Base-by-base conservation (phyloP, 148 eudicot species). In the Diospyros kaki region DNA sequence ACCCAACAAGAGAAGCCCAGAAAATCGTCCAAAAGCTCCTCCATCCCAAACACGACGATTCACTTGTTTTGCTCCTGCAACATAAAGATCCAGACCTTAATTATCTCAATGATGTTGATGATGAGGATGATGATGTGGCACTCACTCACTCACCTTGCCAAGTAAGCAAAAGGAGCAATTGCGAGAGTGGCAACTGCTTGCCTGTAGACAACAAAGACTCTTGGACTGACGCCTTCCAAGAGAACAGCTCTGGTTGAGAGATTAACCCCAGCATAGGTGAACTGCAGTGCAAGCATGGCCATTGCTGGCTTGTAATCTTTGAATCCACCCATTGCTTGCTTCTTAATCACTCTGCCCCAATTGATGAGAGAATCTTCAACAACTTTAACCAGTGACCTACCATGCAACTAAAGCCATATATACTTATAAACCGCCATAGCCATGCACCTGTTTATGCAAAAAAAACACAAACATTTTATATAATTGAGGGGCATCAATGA, bases 121-220 rank as follows among this genome's bases (percentile, higher is more conserved):
- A 48, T 48, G 64, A 4, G 3, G 7, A 5, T 17, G 64, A 8
- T 60, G 64, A 18, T 60, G 64, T 58, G 13, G 28, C 40, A 60
- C 64, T 9, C 7, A 42, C 89, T 87, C 40, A 60, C 64, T 9
- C 7, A 42, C 89, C 89, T 79, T 6, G 85, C 18, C 77, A 87
- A 43, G 56, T 42, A 81, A 66, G 92, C 93, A 61, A 86, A 1
- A 11, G 96, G 96, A 72, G 87, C 81, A 64, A 89, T 83, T 53
- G 86, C 80, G 50, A 80, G 69, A 73, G 87, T 84, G 5, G 93
- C 93, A 10, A 79, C 77, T 28, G 81, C 75, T 86, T 89, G 93
- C 18, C 93, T 78, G 60, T 89, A 91, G 68, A 89, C 78, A 46
- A 89, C 86, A 79, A 91, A 91, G 3, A 91, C 87, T 11, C 87